Base-by-base conservation (phyloP, 257 asterid species). In the Gentiana dahurica region DNA sequence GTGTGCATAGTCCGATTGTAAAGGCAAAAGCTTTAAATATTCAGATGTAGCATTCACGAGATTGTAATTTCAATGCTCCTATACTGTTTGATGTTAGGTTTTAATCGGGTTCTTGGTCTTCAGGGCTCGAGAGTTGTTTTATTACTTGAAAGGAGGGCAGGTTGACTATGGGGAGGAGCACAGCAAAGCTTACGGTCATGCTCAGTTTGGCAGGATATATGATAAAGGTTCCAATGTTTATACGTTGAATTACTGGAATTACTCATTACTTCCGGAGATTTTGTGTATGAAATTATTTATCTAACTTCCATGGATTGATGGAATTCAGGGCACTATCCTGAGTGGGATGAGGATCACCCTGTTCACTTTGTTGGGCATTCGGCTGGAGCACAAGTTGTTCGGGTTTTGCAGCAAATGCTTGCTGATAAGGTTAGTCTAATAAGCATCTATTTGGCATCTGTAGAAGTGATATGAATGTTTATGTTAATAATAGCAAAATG, bases 101-200 rank as follows among this genome's bases (percentile, higher is more conserved):
- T 55, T 50, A 73, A 59, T 64, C 65, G 67, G 65, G 44, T 58
- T 67, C 62, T 38, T 60, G 68, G 66, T 6, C 49, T 78, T 70
- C 71, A 92, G 98, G 88, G 94, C 98, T 12, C 82, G 97, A 38
- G 98, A 88, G 58, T 77, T 92, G 83, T 92, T 92, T 68, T 92
- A 92, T 73, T 92, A 88, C 55, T 65, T 92, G 68, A 92, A 92
- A 80, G 98, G 98, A 63, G 98, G 97, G 66, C 84, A 78, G 70
- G 94, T 87, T 64, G 94, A 91, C 73, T 91, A 87, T 69, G 96
- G 98, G 7, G 95, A 87, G 71, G 98, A 91, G 65, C 98, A 91
- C 62, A 85, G 98, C 83, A 75, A 74, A 61, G 86, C 80, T 53
- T 92, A 89, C 75, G 94, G 94, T 34, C 98, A 92, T 67, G 75